Conservation (phyloP, 306 rosid species). For the Boehmeria nivea region DNA sequence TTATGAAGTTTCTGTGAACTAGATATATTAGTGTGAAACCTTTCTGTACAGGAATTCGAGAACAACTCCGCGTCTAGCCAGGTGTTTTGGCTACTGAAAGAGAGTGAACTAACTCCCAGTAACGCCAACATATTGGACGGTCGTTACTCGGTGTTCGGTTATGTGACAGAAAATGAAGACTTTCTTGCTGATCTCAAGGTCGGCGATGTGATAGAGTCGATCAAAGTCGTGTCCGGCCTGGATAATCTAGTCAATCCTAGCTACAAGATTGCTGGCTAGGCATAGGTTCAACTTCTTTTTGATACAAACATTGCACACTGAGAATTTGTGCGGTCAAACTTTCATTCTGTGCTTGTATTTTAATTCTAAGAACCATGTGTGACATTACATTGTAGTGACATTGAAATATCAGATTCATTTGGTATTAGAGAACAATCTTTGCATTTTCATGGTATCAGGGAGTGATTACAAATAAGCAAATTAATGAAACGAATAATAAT, state of each 20-base stretch:
- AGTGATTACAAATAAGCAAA: too few relatives aligned
- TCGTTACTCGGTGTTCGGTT: conserved; percentile 82
- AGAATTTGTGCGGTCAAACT: conserved; percentile 7
- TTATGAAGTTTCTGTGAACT: neutral
- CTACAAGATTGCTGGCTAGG: conserved; percentile 86
- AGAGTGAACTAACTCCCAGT: conserved; percentile 95
- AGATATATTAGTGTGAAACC: neutral
- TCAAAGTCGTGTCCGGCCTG: conserved; percentile 80
- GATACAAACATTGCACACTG: conserved; percentile 1
- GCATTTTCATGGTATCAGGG: too few relatives aligned
- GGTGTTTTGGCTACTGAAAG: conserved; percentile 90
- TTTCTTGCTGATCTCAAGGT: conserved; percentile 89
- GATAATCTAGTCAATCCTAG: conserved; percentile 86
- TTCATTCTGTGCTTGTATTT: neutral
- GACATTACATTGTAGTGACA: neutral
- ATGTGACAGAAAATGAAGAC: conserved; percentile 78
- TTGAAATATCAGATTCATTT: neutral
- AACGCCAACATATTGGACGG: conserved; percentile 96
- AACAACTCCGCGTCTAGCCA: conserved; percentile 88
- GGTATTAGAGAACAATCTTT: too few relatives aligned
- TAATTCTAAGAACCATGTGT: neutral
- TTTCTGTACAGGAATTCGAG: conserved; percentile 69
- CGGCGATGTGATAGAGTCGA: conserved; percentile 91
- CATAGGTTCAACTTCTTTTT: conserved; percentile 3
- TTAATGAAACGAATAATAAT: too few relatives aligned